phyloP scores from a whole-genome alignment of 805 yeast species.

The Phaffomyces thermotolerans region DNA sequence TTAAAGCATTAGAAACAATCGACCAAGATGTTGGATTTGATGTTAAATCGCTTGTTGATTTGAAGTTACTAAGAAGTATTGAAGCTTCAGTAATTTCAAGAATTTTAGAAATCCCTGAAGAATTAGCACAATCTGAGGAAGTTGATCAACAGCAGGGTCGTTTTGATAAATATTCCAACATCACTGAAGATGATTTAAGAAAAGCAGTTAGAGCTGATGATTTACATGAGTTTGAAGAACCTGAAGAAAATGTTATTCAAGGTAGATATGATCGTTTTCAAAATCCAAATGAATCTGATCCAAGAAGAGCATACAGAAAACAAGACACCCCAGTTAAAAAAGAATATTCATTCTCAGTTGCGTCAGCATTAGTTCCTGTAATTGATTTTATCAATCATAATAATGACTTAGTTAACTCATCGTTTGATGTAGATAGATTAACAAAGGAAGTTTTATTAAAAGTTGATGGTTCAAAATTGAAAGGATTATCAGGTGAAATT shows the following conservation, averaged over 20 bases:
- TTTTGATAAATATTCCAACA: slow-evolving; percentile 1
- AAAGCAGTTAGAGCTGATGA: slow-evolving; percentile 1
- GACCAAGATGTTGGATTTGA: slow-evolving; percentile 21
- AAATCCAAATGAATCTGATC: slow-evolving; percentile 1
- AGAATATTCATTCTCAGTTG: slow-evolving; percentile 36
- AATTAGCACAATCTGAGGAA: background rate
- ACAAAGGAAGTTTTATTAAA: slow-evolving; percentile 38
- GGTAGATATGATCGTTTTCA: slow-evolving; percentile 4
- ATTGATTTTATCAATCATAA: slow-evolving; percentile 64
- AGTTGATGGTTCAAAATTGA: slow-evolving; percentile 11
- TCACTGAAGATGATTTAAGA: slow-evolving; percentile 2
- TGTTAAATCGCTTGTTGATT: slow-evolving; percentile 4
- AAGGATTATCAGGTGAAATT: slow-evolving; percentile 5
- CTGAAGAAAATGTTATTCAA: background rate
- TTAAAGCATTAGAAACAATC: slow-evolving; percentile 18
- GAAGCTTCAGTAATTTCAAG: slow-evolving; percentile 50
- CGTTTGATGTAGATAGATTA: slow-evolving; percentile 49
- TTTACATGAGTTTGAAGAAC: slow-evolving; percentile 1
- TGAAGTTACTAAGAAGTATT: slow-evolving; percentile 17
- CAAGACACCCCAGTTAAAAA: background rate
- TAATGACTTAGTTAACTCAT: slow-evolving; percentile 38
- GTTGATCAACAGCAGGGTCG: slow-evolving; percentile 3
- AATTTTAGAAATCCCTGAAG: slow-evolving; percentile 55
- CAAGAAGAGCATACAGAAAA: slow-evolving; percentile 4
- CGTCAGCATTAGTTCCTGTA: slow-evolving; percentile 55